phyloP scores from a whole-genome alignment of 73 alveolate species.

The Paramecium tetraurelia region DNA sequence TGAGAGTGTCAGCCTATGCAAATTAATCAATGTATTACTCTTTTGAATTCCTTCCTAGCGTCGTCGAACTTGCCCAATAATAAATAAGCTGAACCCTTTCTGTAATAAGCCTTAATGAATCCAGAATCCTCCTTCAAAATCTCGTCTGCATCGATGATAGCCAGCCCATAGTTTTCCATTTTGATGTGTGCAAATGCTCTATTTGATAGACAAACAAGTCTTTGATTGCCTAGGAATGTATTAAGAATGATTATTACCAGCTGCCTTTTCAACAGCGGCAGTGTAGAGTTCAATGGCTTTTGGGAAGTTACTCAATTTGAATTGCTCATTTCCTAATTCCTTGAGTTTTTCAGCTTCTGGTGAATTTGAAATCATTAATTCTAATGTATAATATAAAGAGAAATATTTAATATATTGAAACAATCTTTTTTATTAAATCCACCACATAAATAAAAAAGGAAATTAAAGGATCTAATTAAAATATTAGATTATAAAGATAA shows the following conservation, averaged over 20 bases:
- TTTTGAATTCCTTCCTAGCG: slow-evolving; percentile 82
- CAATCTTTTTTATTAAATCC: neutral
- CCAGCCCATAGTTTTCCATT: slow-evolving; percentile 95
- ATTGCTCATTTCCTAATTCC: slow-evolving; percentile 75
- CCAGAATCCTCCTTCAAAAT: slow-evolving; percentile 88
- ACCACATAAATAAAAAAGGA: neutral
- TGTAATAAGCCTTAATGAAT: slow-evolving; percentile 88
- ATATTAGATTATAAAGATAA: neutral
- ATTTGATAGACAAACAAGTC: slow-evolving; percentile 85
- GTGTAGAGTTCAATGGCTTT: slow-evolving; percentile 76
- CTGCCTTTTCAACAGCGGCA: slow-evolving; percentile 60
- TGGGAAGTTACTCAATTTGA: slow-evolving; percentile 70
- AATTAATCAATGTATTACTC: slow-evolving; percentile 39
- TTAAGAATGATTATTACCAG: neutral
- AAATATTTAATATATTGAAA: neutral
- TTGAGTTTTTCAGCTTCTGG: slow-evolving; percentile 72
- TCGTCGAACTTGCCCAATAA: slow-evolving; percentile 80
- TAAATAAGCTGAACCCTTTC: slow-evolving; percentile 93
- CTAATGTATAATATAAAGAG: neutral
- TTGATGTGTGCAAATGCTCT: slow-evolving; percentile 89
- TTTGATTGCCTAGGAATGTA: slow-evolving; percentile 59
- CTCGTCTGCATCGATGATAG: slow-evolving; percentile 91
- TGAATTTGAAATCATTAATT: neutral
- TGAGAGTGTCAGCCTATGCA: slow-evolving; percentile 62
- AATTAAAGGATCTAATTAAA: neutral